These are phyloP conservation scores for Verbena officinalis DNA, from an alignment of 257 asterid genomes.

Conservation along the genomic window DNA sequence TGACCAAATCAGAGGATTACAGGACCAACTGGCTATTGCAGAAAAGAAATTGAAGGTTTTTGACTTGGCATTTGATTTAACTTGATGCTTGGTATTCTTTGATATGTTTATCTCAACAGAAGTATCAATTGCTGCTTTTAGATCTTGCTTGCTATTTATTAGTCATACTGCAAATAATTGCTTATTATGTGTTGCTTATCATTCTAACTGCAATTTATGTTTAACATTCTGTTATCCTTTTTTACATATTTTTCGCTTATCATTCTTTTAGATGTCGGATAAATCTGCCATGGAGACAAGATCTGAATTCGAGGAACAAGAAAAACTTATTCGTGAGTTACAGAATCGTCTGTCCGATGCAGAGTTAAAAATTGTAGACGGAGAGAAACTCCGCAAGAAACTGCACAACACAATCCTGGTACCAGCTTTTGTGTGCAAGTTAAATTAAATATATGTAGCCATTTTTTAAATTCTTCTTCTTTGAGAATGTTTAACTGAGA, in stretches of 20 bases:
- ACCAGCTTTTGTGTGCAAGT: conserved; percentile 18
- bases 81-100: conserved; percentile 13
- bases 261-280: conserved; percentile 59
- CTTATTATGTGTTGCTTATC: background rate
- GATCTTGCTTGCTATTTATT: conserved; percentile 2
- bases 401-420: conserved; percentile 95
- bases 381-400: conserved; percentile 84
- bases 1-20: conserved; percentile 65
- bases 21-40: conserved; percentile 71
- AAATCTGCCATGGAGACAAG: conserved; percentile 66
- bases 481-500: background rate
- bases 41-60: conserved; percentile 73
- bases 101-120: background rate
- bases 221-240: no score
- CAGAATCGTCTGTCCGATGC: conserved; percentile 77
- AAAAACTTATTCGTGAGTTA: conserved; percentile 50
- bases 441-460: no score
- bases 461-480: no score
- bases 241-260: background rate
- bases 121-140: background rate
- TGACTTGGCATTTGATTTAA: conserved; percentile 11
- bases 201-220: no score
- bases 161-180: background rate
- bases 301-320: conserved; percentile 71
- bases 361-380: conserved; percentile 77